A percentile compares a stretch with the other conserved stretches of the same genome.
Evolutionary conservation across 1,284 basidiomycete species (phyloP).

Genomic region (Amylostereum areolatum): DNA sequence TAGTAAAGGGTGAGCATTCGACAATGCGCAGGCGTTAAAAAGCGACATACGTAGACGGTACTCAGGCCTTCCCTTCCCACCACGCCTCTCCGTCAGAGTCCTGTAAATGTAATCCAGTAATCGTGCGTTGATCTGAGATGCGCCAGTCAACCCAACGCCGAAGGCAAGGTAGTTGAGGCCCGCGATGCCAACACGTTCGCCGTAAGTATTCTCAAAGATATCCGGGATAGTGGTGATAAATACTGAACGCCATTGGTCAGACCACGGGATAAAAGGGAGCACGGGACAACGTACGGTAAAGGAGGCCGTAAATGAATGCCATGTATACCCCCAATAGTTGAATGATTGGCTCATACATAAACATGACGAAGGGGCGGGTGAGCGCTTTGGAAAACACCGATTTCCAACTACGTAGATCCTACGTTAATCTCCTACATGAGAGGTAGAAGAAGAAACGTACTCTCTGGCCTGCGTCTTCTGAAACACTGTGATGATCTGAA

Average conservation of each 20-base stretch:
- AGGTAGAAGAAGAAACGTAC: conserved; percentile 15
- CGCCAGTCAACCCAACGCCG: conserved; percentile 38
- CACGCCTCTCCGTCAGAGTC: conserved; percentile 36
- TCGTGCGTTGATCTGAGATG: conserved; percentile 50
- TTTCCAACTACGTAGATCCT: conserved; percentile 26
- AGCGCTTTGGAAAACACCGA: conserved; percentile 30
- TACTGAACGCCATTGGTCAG: conserved; percentile 22
- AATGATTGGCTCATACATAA: conserved; percentile 39
- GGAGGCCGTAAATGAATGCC: conserved; percentile 18
- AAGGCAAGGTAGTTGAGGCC: conserved; percentile 52
- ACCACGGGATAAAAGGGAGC: too few relatives aligned
- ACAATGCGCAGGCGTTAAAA: background rate
- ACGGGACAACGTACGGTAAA: too few relatives aligned
- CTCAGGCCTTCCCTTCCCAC: conserved; percentile 45
- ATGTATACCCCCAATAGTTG: conserved; percentile 39
- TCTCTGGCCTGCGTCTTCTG: conserved; percentile 20
- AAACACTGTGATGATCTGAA: conserved; percentile 22
- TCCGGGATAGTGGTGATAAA: conserved; percentile 52
- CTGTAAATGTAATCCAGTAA: conserved; percentile 44
- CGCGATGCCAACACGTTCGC: conserved; percentile 40
- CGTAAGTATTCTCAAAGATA: conserved; percentile 45
- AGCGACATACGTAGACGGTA: background rate
- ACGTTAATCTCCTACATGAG: background rate
- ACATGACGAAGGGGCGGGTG: conserved; percentile 38
- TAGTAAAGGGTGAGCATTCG: conserved; percentile 15